Conservation (phyloP, 2,329 filamentous ascomycete genomes). For the Aspergillus sp. region DNA sequence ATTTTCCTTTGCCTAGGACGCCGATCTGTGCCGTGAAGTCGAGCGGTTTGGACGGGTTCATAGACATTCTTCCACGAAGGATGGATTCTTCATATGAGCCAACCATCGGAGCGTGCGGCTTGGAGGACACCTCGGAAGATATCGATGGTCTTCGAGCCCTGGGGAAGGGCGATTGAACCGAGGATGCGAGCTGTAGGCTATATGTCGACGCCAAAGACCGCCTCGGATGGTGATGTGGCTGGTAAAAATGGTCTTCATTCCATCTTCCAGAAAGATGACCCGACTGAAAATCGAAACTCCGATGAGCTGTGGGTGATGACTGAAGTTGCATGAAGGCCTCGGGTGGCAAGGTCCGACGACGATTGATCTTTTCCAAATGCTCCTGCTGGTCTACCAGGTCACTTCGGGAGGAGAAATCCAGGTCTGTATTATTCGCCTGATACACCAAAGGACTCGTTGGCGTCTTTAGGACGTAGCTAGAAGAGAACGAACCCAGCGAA, state of each 20-base stretch:
- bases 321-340: conserved; percentile 54
- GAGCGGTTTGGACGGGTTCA: conserved; percentile 85
- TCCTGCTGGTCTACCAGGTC: conserved; percentile 52
- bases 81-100: conserved; percentile 98
- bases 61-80: conserved; percentile 92
- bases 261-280: conserved; percentile 52
- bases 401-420: conserved; percentile 60
- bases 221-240: conserved; percentile 76
- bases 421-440: conserved; percentile 78
- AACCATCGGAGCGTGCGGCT: conserved; percentile 92
- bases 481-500: conserved; percentile 69
- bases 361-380: conserved; percentile 49
- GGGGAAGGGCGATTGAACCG: conserved; percentile 36
- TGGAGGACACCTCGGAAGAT: conserved; percentile 69
- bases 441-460: conserved; percentile 92
- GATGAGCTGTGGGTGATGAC: conserved; percentile 37
- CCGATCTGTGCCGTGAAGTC: conserved; percentile 95
- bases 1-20: conserved; percentile 83
- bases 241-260: conserved; percentile 59
- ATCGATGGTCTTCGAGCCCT: conserved; percentile 66
- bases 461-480: conserved; percentile 78
- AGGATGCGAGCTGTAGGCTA: conserved; percentile 48
- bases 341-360: conserved; percentile 72
- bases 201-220: conserved; percentile 68
- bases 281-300: conserved; percentile 42